phyloP scores from a whole-genome alignment of 176 grass and related monocot genomes.

The Carex myosuroides region DNA sequence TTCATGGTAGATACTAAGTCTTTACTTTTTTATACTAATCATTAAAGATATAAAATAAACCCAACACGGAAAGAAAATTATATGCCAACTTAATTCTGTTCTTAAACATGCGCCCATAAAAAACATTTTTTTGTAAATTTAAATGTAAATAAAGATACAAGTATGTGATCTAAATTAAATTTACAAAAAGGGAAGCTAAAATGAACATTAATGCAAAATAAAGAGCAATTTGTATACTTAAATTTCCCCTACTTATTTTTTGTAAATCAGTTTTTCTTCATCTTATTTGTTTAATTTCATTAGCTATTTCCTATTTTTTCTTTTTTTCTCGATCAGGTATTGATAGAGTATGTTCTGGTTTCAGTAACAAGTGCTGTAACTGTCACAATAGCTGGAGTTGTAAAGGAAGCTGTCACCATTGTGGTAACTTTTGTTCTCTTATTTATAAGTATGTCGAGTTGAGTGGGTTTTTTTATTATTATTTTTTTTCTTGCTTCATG shows the following conservation, averaged over 20 bases:
- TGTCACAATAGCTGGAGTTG: slow-evolving; percentile 94
- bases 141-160: neutral
- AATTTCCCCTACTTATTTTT: neutral
- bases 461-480: neutral
- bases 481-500: slow-evolving; percentile 9
- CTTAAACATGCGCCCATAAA: neutral
- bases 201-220: neutral
- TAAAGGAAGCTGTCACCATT: slow-evolving; percentile 99
- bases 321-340: slow-evolving; percentile 48
- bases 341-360: slow-evolving; percentile 96
- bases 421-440: slow-evolving; percentile 46
- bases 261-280: neutral
- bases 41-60: neutral
- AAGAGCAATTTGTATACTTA: neutral
- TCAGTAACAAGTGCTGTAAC: slow-evolving; percentile 99
- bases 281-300: slow-evolving; percentile 14
- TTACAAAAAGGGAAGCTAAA: neutral
- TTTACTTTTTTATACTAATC: slow-evolving; percentile 2
- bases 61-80: neutral
- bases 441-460: neutral
- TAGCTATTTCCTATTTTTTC: neutral
- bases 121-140: neutral
- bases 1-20: slow-evolving; percentile 71
- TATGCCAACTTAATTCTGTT: neutral
- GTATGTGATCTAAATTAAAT: neutral